Percentiles rank a stretch among this genome's conserved stretches.
phyloP scores from a whole-genome alignment of 169 alveolate genomes.

The Miamiensis avidus region DNA sequence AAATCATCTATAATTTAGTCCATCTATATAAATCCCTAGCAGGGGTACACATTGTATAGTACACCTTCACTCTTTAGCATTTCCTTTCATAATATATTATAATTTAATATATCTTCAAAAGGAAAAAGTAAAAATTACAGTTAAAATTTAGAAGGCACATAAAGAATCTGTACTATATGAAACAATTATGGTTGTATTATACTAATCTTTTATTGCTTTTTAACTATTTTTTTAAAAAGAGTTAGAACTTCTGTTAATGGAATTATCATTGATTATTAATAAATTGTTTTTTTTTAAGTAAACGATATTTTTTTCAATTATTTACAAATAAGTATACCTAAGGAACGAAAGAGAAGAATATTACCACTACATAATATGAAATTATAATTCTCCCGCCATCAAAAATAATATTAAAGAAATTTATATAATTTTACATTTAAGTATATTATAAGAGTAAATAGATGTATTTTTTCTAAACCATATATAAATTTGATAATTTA shows the following conservation, averaged over 20 bases:
- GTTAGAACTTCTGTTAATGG: not conserved
- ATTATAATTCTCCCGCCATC: no score
- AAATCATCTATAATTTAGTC: conserved; percentile 36
- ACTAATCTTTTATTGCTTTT: not conserved
- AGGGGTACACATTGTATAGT: conserved; percentile 41
- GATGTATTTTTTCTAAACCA: no score
- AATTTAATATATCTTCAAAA: conserved; percentile 41
- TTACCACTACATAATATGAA: no score
- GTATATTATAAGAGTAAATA: no score
- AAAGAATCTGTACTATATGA: conserved; percentile 57
- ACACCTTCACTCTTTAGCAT: conserved; percentile 33
- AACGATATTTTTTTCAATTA: no score
- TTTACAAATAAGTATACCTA: no score
- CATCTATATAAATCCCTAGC: conserved; percentile 47
- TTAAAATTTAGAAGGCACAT: conserved; percentile 57
- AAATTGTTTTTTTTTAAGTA: no score
- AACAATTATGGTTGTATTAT: conserved; percentile 39
- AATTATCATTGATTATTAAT: not conserved
- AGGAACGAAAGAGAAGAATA: no score
- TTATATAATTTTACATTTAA: no score
- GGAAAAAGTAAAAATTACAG: conserved; percentile 47
- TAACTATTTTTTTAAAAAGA: not conserved
- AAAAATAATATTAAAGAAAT: no score
- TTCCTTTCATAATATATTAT: conserved; percentile 33
- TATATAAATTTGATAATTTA: no score